Base-by-base conservation (phyloP, 805 yeast species). In the Lipomyces spencermartinsiae region DNA sequence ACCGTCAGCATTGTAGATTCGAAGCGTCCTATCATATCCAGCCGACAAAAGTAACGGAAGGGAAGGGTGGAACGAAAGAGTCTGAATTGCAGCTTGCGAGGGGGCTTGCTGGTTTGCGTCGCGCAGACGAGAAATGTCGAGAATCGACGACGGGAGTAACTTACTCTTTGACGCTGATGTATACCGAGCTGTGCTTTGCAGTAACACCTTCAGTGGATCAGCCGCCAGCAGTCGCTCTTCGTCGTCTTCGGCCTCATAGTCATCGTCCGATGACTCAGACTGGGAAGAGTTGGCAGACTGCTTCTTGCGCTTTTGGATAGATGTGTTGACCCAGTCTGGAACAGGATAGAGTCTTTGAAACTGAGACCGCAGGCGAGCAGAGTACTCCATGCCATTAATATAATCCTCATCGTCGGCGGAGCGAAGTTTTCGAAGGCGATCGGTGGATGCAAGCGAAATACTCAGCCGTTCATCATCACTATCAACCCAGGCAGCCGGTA, bases 1-100 rank as follows among this genome's bases (percentile, higher is more conserved):
- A 16, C 98, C 98, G 77, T 95, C 98, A 61, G 93, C 86, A 76
- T 94, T 97, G 78, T 89, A 95, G 14, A 95, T 83, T 73, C 99
- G 84, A 64, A 95, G 77, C 0, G 97, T 90, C 73, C 91, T 84
- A 78, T 95, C 99, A 77, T 89, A 93, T 29, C 99, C 99, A 65
- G 95, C 97, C 0, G 97, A 91, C 63, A 95, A 80, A 58, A 94
- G 80, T 37, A 95, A 81, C 54, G 99, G 97, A 73, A 89, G 92
- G 7, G 84, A 81, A 9, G 91, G 91, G 78, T 95, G 99, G 85
- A 95, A 95, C 4, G 90, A 83, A 53, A 95, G 75, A 0, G 94
- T 81, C 79, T 92, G 98, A n/a, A 95, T 86, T 0, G 93, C 97
- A 0, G 97, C 85, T 70, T 49, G 61, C 2, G 97, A 86, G 4